phyloP scores from a whole-genome alignment of 345 rosid species.

The Trapa bicornis region DNA sequence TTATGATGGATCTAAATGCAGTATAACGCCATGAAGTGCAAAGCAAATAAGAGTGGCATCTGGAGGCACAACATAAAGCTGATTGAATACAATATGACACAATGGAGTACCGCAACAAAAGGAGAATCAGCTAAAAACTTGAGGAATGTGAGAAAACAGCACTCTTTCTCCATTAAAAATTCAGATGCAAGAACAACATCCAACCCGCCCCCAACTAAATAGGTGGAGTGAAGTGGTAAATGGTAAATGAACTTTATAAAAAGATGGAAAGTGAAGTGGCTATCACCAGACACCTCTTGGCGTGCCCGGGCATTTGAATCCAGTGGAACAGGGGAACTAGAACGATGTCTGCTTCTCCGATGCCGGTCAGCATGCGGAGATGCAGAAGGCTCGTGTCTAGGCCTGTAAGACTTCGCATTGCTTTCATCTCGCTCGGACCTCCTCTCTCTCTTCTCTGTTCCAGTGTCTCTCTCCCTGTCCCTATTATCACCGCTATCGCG shows the following conservation, averaged over 20 bases:
- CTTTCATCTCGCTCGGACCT: constrained; percentile 44
- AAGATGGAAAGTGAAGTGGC: constrained; percentile 11
- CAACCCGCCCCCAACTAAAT: constrained; percentile 1
- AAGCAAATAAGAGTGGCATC: background rate
- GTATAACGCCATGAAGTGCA: background rate
- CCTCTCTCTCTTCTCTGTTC: constrained; percentile 40
- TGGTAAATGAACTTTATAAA: background rate
- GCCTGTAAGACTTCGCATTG: constrained; percentile 32
- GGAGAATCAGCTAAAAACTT: too few species aligned
- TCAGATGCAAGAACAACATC: background rate
- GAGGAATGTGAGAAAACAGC: background rate
- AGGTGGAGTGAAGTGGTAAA: background rate
- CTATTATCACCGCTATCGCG: constrained; percentile 25
- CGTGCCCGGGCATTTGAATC: constrained; percentile 28
- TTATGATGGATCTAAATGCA: too few species aligned
- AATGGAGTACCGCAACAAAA: too few species aligned
- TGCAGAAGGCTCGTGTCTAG: constrained; percentile 31
- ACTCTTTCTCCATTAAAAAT: background rate
- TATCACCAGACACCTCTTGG: constrained; percentile 58
- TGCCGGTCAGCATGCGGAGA: constrained; percentile 41
- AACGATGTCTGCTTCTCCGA: constrained; percentile 40
- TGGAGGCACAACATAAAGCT: too few species aligned
- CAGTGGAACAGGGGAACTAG: constrained; percentile 33
- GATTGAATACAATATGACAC: too few species aligned
- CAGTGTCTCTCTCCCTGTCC: constrained; percentile 30